Evolutionary conservation across 73 alveolate species (phyloP).

Genomic region (Tetrahymena borealis): DNA sequence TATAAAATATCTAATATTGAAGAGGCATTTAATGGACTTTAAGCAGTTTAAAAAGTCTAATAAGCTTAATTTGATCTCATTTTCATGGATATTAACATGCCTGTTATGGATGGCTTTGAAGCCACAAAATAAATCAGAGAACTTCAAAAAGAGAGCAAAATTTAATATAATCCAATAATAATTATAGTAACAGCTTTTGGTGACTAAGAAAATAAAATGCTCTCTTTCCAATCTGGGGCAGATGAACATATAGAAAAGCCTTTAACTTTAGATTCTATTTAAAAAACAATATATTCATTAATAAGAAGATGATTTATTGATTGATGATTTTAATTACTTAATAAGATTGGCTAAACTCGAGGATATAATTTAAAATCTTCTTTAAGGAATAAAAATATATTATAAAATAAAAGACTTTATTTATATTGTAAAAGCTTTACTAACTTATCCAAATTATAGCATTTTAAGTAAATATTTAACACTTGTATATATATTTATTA

Average conservation of each 20-base stretch:
- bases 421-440: too few relatives aligned
- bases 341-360: too few relatives aligned
- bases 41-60: constrained; percentile 1
- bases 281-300: background rate
- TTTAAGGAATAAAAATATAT: too few relatives aligned
- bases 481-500: too few relatives aligned
- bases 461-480: too few relatives aligned
- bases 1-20: background rate
- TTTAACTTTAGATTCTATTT: background rate
- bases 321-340: too few relatives aligned
- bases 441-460: too few relatives aligned
- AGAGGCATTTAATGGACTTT: background rate
- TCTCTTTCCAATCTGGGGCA: background rate
- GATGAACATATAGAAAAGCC: background rate
- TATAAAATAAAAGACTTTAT: too few relatives aligned
- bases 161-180: background rate
- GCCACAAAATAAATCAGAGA: constrained; percentile 17
- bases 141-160: background rate
- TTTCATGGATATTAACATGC: constrained; percentile 45
- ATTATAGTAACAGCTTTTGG: background rate
- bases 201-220: background rate
- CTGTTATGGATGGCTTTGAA: constrained; percentile 32
- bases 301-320: background rate
- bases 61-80: background rate
- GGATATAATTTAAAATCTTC: too few relatives aligned